Evolutionary conservation across 2,329 filamentous ascomycete species (phyloP).

Genomic region (Diaporthe sp.): DNA sequence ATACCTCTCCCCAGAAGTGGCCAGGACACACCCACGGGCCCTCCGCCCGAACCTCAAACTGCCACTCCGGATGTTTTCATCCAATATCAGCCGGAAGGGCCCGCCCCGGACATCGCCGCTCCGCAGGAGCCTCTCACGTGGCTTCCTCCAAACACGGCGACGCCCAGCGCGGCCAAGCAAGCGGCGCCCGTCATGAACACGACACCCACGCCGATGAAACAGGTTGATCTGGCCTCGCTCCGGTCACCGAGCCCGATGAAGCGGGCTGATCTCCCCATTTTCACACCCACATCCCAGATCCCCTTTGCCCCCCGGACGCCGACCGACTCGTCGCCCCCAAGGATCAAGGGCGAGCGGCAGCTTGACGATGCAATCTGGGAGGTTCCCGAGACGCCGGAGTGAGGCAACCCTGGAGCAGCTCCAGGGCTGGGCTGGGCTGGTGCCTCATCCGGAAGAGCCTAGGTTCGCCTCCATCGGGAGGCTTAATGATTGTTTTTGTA

Average conservation of each 20-base stretch:
- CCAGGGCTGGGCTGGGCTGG: background rate
- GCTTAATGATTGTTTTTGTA: background rate
- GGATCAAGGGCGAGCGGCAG: constrained; percentile 35
- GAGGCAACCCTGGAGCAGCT: background rate
- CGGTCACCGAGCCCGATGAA: constrained; percentile 55
- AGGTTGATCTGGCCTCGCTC: constrained; percentile 38
- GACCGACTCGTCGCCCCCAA: background rate
- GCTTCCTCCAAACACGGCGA: constrained; percentile 63
- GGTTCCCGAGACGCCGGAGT: constrained; percentile 52
- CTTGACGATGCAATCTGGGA: constrained; percentile 48
- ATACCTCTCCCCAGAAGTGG: background rate
- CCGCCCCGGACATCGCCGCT: constrained; percentile 54
- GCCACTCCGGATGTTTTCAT: constrained; percentile 61
- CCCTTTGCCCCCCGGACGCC: constrained; percentile 57
- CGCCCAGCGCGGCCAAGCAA: constrained; percentile 45
- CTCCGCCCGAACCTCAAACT: constrained; percentile 31
- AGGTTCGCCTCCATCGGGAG: background rate
- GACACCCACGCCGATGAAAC: constrained; percentile 36
- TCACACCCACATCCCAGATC: constrained; percentile 60
- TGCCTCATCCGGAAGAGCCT: too few relatives aligned
- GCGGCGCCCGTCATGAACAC: background rate
- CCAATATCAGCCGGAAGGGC: constrained; percentile 69
- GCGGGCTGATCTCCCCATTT: constrained; percentile 54
- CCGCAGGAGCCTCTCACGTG: constrained; percentile 61
- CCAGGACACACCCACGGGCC: constrained; percentile 7